phyloP scores from a whole-genome alignment of 208 protist genomes.

The Trypanosoma melophagium region DNA sequence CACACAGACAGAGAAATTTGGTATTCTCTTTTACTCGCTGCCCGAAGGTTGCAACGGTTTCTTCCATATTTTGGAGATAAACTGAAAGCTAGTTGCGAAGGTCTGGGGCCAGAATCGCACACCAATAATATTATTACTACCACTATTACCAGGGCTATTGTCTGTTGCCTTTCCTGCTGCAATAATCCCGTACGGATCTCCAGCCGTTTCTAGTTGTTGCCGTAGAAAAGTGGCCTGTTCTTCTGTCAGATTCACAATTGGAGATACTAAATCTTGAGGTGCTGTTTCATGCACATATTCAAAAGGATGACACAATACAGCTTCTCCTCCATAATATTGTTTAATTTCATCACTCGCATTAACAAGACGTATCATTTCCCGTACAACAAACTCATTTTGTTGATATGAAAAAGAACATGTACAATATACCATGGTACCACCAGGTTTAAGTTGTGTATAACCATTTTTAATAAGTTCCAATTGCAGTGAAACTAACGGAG shows the following conservation, averaged over 20 bases:
- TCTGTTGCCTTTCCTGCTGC: neutral
- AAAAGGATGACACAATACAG: slow-evolving; percentile 29
- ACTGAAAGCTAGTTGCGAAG: slow-evolving; percentile 79
- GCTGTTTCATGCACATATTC: slow-evolving; percentile 21
- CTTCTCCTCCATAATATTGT: slow-evolving; percentile 20
- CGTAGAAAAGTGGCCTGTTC: slow-evolving; percentile 11
- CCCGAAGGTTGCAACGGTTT: slow-evolving; percentile 5
- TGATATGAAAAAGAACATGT: slow-evolving; percentile 91
- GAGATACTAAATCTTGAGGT: slow-evolving; percentile 2
- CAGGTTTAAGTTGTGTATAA: slow-evolving; percentile 61
- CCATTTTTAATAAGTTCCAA: slow-evolving; percentile 71
- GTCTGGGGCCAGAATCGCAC: slow-evolving; percentile 68
- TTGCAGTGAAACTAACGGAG: slow-evolving; percentile 53
- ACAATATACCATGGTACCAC: slow-evolving; percentile 91
- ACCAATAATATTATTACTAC: slow-evolving; percentile 20
- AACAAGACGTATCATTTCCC: slow-evolving; percentile 45
- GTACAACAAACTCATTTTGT: slow-evolving; percentile 91
- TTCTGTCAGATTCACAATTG: slow-evolving; percentile 19
- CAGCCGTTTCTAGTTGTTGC: slow-evolving; percentile 11
- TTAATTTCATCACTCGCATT: slow-evolving; percentile 15
- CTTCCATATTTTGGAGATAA: slow-evolving; percentile 81
- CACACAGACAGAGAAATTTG: neutral
- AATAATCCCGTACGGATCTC: slow-evolving; percentile 30
- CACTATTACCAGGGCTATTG: neutral
- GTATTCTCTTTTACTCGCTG: neutral